A percentile compares a stretch with the other conserved stretches of the same genome.
These are phyloP conservation scores for Pisolithus orientalis DNA, from an alignment of 768 basidiomycete species.

Conservation along the genomic window DNA sequence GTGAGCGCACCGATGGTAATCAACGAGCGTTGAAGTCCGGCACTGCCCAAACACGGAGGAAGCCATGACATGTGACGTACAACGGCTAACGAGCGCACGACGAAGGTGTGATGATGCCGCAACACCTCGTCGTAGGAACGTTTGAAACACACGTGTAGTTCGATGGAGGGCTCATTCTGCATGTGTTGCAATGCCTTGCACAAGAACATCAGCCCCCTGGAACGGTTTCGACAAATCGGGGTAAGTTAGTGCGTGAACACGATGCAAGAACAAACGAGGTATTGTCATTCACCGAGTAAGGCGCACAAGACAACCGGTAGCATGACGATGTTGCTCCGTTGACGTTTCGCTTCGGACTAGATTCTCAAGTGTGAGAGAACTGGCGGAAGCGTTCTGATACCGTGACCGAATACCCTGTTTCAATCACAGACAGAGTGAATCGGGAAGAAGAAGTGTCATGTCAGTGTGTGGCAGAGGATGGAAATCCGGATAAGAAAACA, in stretches of 20 bases:
- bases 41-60: neutral
- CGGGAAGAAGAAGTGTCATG: constrained; percentile 5
- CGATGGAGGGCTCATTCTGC: constrained; percentile 45
- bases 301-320: constrained; percentile 57
- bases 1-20: constrained; percentile 1
- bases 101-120: constrained; percentile 57
- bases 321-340: constrained; percentile 36
- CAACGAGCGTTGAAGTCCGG: neutral
- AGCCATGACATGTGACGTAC: constrained; percentile 17
- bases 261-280: constrained; percentile 14
- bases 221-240: constrained; percentile 4
- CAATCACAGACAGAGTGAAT: constrained; percentile 1
- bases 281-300: constrained; percentile 48
- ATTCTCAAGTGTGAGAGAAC: constrained; percentile 52
- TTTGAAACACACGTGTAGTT: constrained; percentile 65
- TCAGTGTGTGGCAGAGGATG: constrained; percentile 7
- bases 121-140: constrained; percentile 65
- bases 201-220: constrained; percentile 62
- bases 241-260: neutral
- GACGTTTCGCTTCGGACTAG: constrained; percentile 48
- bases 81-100: constrained; percentile 48
- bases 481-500: constrained; percentile 11
- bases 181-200: constrained; percentile 62
- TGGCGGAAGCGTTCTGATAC: constrained; percentile 36
- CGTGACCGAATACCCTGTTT: constrained; percentile 59